Evolutionary conservation across 2,329 filamentous ascomycete genomes (phyloP), one percentile per base, ranked within the genome.

Genomic region (Ophiostoma tasmaniense): DNA sequence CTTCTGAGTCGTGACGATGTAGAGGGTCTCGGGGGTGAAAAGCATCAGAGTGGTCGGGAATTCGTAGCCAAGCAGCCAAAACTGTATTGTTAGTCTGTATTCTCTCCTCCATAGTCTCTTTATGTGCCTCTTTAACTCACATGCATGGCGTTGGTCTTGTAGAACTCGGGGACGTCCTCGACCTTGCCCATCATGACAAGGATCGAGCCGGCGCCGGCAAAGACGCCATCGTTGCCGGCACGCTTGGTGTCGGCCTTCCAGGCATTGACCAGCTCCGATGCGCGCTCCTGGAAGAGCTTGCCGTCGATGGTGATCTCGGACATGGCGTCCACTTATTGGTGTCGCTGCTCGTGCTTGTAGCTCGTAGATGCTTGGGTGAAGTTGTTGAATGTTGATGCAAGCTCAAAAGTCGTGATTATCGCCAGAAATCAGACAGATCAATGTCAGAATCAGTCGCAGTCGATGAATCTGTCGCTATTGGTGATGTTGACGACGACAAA

Each of bases 51-150:
- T 99, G 52, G 94, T 93, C 42, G 95, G 95, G 76, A 99, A 99
- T 79, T 99, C 95, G 83, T 99, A 99, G 75, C 95, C 95, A 72
- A 99, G 87, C 68, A 99, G 85, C 96, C 96, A 99, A 80, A 98
- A 96, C 93, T 97, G 78, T 22, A 11, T 67, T 30, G 67, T 68
- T 39, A 70, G 64, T 35, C 4, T 59, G 39, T 8, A 13, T 25
- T 45, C 14, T 33, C 3, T 50, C 22, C 5, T 50, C 8, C 5
- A 42, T 17, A 8, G 35, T 25, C 33, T 17, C 4, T n/a, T 25
- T 39, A 14, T 11, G 0, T 35, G 37, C 14, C 37, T 39, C 37
- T 14, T 22, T 2, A 67, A 72, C 72, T 67, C 84, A 96, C 93
- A 82, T 98, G 95, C 80, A 97, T 90, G 28, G 95, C 93, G 79